Conservation (phyloP, 257 asterid genomes). For the Nicotiana benthamiana region DNA sequence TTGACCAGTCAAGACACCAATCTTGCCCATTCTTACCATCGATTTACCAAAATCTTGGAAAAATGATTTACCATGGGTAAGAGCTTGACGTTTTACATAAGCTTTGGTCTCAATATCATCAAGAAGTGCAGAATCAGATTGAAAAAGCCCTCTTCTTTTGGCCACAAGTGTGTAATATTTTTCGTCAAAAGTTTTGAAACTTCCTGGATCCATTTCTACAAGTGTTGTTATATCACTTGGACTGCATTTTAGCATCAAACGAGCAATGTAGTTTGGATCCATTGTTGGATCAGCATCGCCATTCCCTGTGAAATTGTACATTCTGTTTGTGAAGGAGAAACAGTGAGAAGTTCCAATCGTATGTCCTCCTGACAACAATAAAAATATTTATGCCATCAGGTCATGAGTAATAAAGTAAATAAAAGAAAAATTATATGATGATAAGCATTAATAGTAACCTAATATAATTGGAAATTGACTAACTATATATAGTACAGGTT, state of each 20-base stretch:
- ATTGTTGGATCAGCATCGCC: conserved; percentile 50
- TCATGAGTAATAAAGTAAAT: no score
- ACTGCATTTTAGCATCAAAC: conserved; percentile 28
- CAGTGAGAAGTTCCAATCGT: conserved; percentile 54
- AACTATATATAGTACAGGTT: no score
- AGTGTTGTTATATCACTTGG: conserved; percentile 30
- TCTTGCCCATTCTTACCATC: conserved; percentile 48
- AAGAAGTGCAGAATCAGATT: conserved; percentile 46
- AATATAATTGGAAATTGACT: no score
- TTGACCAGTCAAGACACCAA: conserved; percentile 39
- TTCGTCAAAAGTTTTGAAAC: conserved; percentile 33
- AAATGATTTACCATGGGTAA: conserved; percentile 18
- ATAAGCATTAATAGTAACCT: no score
- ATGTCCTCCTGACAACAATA: conserved; percentile 32
- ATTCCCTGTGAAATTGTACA: conserved; percentile 59
- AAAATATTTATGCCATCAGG: neutral
- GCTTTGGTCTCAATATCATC: conserved; percentile 24
- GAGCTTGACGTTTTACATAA: conserved; percentile 23
- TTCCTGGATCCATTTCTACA: conserved; percentile 60
- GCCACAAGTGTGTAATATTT: conserved; percentile 29
- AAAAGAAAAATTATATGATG: no score
- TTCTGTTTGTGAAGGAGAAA: conserved; percentile 34
- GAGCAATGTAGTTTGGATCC: conserved; percentile 37
- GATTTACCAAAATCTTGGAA: conserved; percentile 32
- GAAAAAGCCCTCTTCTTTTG: conserved; percentile 39